Percentiles rank a stretch among this genome's conserved stretches.
These are phyloP conservation scores for Cladobotryum mycophilum DNA, from an alignment of 2,329 filamentous ascomycete species.

Conservation along the genomic window DNA sequence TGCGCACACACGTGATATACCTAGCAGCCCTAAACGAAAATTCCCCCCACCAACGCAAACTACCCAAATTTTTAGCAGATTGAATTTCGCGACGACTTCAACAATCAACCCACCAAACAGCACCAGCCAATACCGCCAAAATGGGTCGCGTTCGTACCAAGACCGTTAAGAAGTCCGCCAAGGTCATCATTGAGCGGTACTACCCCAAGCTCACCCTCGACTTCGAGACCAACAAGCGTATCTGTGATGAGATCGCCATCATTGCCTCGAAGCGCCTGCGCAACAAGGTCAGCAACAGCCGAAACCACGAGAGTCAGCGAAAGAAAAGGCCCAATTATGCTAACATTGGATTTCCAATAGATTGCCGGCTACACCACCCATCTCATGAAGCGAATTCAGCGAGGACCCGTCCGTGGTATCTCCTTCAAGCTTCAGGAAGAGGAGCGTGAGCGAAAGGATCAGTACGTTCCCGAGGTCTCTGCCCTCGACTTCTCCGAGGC, in stretches of 20 bases:
- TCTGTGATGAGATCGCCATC: conserved; percentile 99
- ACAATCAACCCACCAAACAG: conserved; percentile 20
- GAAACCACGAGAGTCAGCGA: conserved; percentile 1
- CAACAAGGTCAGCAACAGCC: conserved; percentile 72
- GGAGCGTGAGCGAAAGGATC: conserved; percentile 99
- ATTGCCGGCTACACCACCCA: conserved; percentile 98
- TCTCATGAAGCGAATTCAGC: conserved; percentile 99
- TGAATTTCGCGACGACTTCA: conserved; percentile 23
- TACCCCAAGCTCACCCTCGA: conserved; percentile 97
- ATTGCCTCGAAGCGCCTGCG: conserved; percentile 98
- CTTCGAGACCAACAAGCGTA: conserved; percentile 99
- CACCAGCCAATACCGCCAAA: conserved; percentile 45
- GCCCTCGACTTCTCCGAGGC: conserved; percentile 96
- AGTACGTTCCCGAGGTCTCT: conserved; percentile 98
- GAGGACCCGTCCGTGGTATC: conserved; percentile 97
- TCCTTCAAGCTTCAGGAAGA: conserved; percentile 99
- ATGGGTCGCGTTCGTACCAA: conserved; percentile 67
- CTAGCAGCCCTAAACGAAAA: conserved; percentile 24
- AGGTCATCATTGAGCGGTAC: conserved; percentile 99
- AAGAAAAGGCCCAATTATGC: background rate
- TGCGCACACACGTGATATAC: conserved; percentile 18
- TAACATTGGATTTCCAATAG: conserved; percentile 36
- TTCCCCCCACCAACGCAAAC: conserved; percentile 20
- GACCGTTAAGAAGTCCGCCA: conserved; percentile 75
- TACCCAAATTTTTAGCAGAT: conserved; percentile 21